Base-by-base conservation (phyloP, 306 rosid species). In the Myrica gale region DNA sequence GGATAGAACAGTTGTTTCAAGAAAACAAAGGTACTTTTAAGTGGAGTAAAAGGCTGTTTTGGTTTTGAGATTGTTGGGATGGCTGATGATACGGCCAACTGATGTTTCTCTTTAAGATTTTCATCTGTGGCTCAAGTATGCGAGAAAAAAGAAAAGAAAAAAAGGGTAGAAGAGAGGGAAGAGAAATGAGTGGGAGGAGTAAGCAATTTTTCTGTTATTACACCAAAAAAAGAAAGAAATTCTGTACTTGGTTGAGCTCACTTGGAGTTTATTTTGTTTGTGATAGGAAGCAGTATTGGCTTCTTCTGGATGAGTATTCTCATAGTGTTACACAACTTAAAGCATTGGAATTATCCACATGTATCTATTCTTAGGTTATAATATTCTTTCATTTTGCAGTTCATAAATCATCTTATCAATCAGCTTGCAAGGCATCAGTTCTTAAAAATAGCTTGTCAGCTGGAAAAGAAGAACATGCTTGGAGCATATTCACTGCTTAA, bases 361-460 rank as follows among this genome's bases (percentile, higher is more conserved):
- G 19, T 54, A 37, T 77, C 9, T 39, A 23, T 15, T 47, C 71
- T 55, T 60, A 68, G 52, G 42, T 68, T 23, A 5, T 60, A 13
- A 71, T 58, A 52, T 10, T 9, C 37, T 61, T 81, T 87, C 55
- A 50, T 76, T 77, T 87, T 76, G 74, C 93, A 92, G 99, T 92
- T 90, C 90, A 95, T 95, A 87, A 90, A 88, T 83, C 99, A 95
- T 88, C 96, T 89, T 79, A 82, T 95, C 81, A 92, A 89, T 87
- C 97, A 92, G 78, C 99, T 95, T 73, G 92, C 97, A 26, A 87
- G 99, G 80, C 97, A 95, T 84, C 97, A 90, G 80, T 86, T 95
- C 74, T 86, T 95, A 63, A 92, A 95, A 87, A 85, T 95, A 79
- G 96, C 97, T 74, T 95, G 99, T 81, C 97, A 92, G 74, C 81